phyloP scores from a whole-genome alignment of 768 basidiomycete species.

The Crepidotus variabilis region DNA sequence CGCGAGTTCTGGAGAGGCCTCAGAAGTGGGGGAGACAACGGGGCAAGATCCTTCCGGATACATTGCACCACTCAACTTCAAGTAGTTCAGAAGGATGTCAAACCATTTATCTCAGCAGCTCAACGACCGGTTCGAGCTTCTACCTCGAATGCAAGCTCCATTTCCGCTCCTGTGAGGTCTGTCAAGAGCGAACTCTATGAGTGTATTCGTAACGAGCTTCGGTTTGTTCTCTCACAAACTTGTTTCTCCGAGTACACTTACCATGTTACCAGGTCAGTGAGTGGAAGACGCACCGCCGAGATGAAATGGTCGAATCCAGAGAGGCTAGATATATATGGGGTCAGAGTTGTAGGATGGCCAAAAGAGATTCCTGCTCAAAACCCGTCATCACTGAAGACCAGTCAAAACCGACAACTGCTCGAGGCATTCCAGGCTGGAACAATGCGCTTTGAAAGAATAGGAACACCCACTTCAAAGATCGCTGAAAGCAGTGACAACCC shows the following conservation, averaged over 20 bases:
- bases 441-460: constrained; percentile 42
- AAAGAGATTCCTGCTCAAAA: constrained; percentile 53
- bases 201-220: constrained; percentile 47
- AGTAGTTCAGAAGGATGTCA: background rate
- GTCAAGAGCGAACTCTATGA: constrained; percentile 58
- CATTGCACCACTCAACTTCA: constrained; percentile 33
- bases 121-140: background rate
- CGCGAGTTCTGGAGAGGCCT: constrained; percentile 66
- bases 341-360: constrained; percentile 65
- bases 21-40: constrained; percentile 53
- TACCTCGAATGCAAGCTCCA: constrained; percentile 6
- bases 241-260: constrained; percentile 5
- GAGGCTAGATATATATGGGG: constrained; percentile 51
- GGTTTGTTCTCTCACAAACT: constrained; percentile 30
- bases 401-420: constrained; percentile 51
- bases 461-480: constrained; percentile 3
- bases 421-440: constrained; percentile 45
- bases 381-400: constrained; percentile 52
- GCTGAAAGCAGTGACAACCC: constrained; percentile 6
- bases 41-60: constrained; percentile 52
- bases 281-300: constrained; percentile 61
- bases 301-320: constrained; percentile 77
- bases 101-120: too few species aligned
- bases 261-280: constrained; percentile 36
- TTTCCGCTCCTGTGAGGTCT: constrained; percentile 23